Percentiles rank a stretch among this genome's conserved stretches.
Conservation (phyloP, 352 stramenopile species). For the Pythium sp. region DNA sequence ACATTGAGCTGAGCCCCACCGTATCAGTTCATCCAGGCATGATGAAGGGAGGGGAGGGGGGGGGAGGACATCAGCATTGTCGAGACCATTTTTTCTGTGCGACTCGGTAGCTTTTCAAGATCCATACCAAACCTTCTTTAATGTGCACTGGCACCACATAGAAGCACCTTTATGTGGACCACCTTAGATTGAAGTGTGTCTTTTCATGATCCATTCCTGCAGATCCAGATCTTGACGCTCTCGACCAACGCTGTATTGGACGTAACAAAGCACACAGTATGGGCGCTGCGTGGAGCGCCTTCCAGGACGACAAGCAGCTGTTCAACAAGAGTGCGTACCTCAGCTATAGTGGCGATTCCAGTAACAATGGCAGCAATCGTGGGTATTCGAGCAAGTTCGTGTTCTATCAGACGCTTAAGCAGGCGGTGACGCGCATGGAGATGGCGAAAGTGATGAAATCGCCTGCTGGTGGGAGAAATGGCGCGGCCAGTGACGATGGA, state of each 20-base stretch:
- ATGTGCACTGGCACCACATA: background rate
- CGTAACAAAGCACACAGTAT: slow-evolving; percentile 9
- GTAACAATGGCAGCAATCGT: background rate
- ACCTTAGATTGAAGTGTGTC: slow-evolving; percentile 1
- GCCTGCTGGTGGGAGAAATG: background rate
- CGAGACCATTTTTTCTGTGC: background rate
- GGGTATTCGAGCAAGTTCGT: slow-evolving; percentile 21
- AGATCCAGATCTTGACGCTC: background rate
- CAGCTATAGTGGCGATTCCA: slow-evolving; percentile 4
- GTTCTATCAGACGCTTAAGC: slow-evolving; percentile 37
- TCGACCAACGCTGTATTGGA: too few relatives aligned
- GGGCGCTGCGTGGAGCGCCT: slow-evolving; percentile 34
- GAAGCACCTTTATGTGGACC: background rate
- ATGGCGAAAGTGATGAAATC: slow-evolving; percentile 19
- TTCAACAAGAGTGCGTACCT: slow-evolving; percentile 34
- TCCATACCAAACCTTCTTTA: background rate
- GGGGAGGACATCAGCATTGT: background rate
- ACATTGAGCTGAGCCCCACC: too few relatives aligned
- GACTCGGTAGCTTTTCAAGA: background rate
- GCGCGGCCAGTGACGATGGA: background rate
- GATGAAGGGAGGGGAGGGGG: background rate
- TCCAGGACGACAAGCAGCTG: slow-evolving; percentile 18
- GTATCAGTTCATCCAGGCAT: background rate
- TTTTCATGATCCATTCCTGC: background rate
- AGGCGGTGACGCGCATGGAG: slow-evolving; percentile 32